Conservation (phyloP, 2,329 filamentous ascomycete genomes). For the Alternaria gaisen region DNA sequence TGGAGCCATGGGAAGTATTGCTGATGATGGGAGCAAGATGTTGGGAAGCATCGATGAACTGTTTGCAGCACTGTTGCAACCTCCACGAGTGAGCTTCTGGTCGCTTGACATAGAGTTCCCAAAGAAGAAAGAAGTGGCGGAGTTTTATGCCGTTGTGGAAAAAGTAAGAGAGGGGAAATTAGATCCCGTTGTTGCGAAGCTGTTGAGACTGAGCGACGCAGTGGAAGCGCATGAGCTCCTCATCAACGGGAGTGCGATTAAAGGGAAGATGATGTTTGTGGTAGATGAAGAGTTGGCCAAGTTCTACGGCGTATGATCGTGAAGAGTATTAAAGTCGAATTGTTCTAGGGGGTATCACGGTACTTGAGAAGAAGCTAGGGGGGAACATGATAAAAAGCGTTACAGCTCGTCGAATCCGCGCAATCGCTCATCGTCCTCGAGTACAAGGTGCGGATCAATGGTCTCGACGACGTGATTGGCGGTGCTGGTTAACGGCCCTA, state of each 20-base stretch:
- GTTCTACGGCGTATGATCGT: constrained; percentile 3
- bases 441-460: constrained; percentile 7
- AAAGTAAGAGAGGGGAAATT: constrained; percentile 16
- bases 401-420: constrained; percentile 38
- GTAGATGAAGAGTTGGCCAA: constrained; percentile 12
- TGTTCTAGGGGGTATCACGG: constrained; percentile 26
- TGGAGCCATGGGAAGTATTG: constrained; percentile 17
- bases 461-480: constrained; percentile 12
- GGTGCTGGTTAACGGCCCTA: constrained; percentile 21
- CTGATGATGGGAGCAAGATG: constrained; percentile 17
- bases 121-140: constrained; percentile 11
- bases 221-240: constrained; percentile 16
- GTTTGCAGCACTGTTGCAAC: constrained; percentile 6
- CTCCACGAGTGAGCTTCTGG: constrained; percentile 12
- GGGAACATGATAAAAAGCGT: not conserved
- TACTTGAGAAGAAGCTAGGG: not conserved
- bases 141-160: constrained; percentile 13
- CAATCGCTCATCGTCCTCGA: constrained; percentile 27
- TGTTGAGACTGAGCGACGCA: constrained; percentile 13
- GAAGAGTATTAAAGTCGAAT: not conserved
- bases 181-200: constrained; percentile 12
- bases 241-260: constrained; percentile 10
- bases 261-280: constrained; percentile 19
- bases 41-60: not conserved
- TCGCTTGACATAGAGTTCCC: constrained; percentile 8